A percentile compares a stretch with the other conserved stretches of the same genome.
These are phyloP conservation scores for Huntiella bhutanensis DNA, from an alignment of 2,329 filamentous ascomycete genomes.

Conservation along the genomic window DNA sequence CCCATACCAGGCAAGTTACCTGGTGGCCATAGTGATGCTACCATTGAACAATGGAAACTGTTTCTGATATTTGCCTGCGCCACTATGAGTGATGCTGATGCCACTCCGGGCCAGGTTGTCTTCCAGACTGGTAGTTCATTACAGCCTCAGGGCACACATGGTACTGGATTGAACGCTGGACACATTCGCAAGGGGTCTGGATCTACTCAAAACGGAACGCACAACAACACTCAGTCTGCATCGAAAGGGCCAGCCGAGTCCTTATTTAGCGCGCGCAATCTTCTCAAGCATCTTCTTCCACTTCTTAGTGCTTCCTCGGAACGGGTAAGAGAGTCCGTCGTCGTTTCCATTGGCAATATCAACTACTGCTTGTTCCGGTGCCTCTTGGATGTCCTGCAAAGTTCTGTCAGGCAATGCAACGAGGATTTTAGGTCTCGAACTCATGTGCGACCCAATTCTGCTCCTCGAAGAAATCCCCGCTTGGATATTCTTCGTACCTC, in stretches of 20 bases:
- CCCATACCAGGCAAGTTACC: conserved; percentile 30
- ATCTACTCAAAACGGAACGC: conserved; percentile 37
- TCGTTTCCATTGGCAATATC: conserved; percentile 81
- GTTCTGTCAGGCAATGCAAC: conserved; percentile 68
- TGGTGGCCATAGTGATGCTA: conserved; percentile 61
- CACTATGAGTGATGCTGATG: conserved; percentile 70
- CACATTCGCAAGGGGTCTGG: conserved; percentile 63
- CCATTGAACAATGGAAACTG: conserved; percentile 95
- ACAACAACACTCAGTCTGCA: background rate
- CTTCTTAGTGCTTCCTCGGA: conserved; percentile 62
- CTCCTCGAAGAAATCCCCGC: conserved; percentile 59
- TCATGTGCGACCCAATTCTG: conserved; percentile 72
- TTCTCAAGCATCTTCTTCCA: conserved; percentile 85
- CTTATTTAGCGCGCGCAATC: conserved; percentile 67
- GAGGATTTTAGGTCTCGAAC: conserved; percentile 74
- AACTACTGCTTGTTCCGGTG: conserved; percentile 87
- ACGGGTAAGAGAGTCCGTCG: conserved; percentile 75
- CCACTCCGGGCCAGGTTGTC: conserved; percentile 26
- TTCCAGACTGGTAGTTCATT: background rate
- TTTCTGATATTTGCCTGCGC: conserved; percentile 96
- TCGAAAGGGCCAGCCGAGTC: conserved; percentile 33
- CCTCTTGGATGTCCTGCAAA: conserved; percentile 73
- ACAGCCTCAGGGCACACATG: background rate
- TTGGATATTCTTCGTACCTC: conserved; percentile 81
- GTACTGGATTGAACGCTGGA: conserved; percentile 25